Percentiles rank a stretch among this genome's conserved stretches.
Conservation (phyloP, 495 filamentous ascomycete species). For the Jackrogersella multiformis region DNA sequence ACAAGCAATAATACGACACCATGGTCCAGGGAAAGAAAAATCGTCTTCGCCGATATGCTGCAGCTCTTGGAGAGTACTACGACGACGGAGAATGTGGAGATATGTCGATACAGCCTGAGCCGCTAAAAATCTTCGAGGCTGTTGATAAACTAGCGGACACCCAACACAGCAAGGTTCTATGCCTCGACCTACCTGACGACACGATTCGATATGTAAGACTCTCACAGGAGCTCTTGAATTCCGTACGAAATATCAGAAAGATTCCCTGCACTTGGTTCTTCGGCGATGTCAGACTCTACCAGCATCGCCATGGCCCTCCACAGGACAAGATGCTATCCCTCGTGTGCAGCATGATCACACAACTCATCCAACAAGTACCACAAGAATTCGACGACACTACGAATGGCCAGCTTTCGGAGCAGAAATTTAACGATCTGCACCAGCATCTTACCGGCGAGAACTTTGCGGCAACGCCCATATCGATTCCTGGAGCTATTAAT, state of each 20-base stretch:
- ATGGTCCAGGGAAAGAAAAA: background rate
- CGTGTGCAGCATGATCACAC: constrained; percentile 1
- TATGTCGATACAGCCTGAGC: background rate
- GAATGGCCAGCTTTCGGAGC: background rate
- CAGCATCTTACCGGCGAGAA: background rate
- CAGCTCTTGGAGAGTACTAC: background rate
- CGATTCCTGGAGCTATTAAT: background rate
- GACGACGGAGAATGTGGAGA: background rate
- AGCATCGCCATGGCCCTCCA: background rate
- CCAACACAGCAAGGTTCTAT: background rate
- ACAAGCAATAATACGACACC: background rate
- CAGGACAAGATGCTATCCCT: background rate
- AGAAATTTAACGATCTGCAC: background rate
- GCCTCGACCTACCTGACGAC: background rate
- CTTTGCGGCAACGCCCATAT: background rate
- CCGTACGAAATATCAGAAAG: background rate
- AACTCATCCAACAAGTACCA: background rate
- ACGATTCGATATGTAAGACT: background rate
- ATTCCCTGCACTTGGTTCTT: constrained; percentile 2
- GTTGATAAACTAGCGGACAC: background rate
- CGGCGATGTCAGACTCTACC: background rate
- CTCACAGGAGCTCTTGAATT: background rate
- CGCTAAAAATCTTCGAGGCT: background rate
- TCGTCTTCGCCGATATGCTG: background rate
- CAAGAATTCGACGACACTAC: background rate